Evolutionary conservation across 129 eudicot species (phyloP).

Genomic region (Arctium minus): DNA sequence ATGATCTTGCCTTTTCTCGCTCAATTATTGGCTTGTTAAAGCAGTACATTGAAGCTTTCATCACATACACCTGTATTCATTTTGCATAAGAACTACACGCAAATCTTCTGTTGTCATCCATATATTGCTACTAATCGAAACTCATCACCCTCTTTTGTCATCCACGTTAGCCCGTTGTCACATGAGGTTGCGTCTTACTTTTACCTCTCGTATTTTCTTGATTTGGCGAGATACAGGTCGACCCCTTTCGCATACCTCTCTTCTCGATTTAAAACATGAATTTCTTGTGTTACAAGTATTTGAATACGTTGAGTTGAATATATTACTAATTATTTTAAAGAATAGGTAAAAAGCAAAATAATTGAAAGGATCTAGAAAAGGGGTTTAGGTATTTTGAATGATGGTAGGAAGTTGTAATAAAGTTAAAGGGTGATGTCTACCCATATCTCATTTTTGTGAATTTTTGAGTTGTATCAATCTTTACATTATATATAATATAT

Average conservation of each 20-base stretch:
- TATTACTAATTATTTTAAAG: not conserved
- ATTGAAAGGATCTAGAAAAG: conserved; percentile 23
- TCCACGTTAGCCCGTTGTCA: conserved; percentile 36
- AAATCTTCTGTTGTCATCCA: conserved; percentile 22
- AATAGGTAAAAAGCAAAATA: not conserved
- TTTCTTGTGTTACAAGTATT: conserved; percentile 23
- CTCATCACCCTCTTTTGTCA: conserved; percentile 28
- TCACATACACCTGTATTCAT: conserved; percentile 24
- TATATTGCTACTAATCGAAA: conserved; percentile 16
- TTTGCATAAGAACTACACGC: conserved; percentile 11
- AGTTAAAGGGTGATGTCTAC: conserved; percentile 33
- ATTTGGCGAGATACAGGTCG: conserved; percentile 2
- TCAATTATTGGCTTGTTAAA: conserved; percentile 29
- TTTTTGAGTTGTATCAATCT: conserved; percentile 22
- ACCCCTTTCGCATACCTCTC: not conserved
- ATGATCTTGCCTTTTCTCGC: conserved; percentile 2
- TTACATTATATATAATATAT: conserved; percentile 12
- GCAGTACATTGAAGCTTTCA: conserved; percentile 12
- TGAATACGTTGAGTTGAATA: not conserved
- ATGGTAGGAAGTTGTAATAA: conserved; percentile 33
- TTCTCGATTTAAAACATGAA: not conserved
- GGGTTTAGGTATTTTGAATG: conserved; percentile 26
- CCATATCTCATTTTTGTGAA: conserved; percentile 22
- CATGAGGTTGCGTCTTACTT: conserved; percentile 19
- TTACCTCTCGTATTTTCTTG: conserved; percentile 2